Base-by-base conservation (phyloP, 2,329 filamentous ascomycete genomes). In the Didymella glomerata region DNA sequence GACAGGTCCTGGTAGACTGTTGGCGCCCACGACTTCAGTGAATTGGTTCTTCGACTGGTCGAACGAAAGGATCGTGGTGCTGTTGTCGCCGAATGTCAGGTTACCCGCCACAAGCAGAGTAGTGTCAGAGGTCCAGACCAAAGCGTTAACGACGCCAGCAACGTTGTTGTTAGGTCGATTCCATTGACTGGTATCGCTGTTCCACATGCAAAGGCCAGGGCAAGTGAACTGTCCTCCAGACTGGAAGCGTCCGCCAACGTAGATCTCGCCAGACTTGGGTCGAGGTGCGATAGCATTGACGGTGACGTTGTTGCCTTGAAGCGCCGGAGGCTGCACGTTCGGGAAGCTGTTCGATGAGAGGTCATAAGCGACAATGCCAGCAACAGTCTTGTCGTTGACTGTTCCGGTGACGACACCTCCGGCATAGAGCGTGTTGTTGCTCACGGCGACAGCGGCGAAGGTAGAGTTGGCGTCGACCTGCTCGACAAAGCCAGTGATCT, bases 221-320 rank as follows among this genome's bases (percentile, higher is more conserved):
- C 95, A 99, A 41, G 86, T 88, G 28, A 98, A 84, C 4, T 90
- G 89, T 27, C 95, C 95, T 18, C 93, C 95, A 30, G 85, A 86
- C n/a, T 86, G 82, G 72, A 98, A 99, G 10, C 85, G 87, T 30
- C 95, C 95, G 36, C 90, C 94, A 30, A 99, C 90, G 71, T 90
- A 99, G 13, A 99, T 83, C 49, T 95, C 87, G 1, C 84, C 82
- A 18, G 87, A 88, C 54, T 85, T 85, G 0, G 91, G 90, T 54
- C 89, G 89, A 9, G 88, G 83, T 11, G 87, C 85, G 66, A 99
- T 92, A 27, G 90, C 82, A 57, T 92, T 90, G 41, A 98, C 93
- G 2, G 87, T 86, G 25, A 88, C 87, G 62, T 88, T 85, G 6
- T 82, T 81, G 14, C 94, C 93, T 11, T 83, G 83, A 2, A 98